Base-by-base conservation (phyloP, 2,329 filamentous ascomycete genomes). In the Triangularia verruculosa region DNA sequence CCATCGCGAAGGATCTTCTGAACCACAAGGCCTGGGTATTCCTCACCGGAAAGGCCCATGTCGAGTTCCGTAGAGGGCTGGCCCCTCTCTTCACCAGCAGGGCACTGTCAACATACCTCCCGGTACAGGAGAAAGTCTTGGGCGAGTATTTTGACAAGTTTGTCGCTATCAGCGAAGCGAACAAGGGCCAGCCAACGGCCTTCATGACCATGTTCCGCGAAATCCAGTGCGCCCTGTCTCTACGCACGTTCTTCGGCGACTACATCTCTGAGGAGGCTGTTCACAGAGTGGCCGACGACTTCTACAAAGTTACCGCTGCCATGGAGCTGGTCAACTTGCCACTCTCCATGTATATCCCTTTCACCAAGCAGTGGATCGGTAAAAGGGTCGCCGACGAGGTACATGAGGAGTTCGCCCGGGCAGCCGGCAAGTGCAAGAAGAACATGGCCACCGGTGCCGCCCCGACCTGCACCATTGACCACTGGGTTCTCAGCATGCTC, bases 301-400 rank as follows among this genome's bases (percentile, higher is more conserved):
- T 90, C 75, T 93, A 92, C 75, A 81, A 87, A 64, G 89, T 90
- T 70, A 93, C 90, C 4, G 90, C 87, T 22, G 90, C 91, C 0
- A 82, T 93, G 52, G 90, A 93, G 74, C 82, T 93, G 22, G 90
- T 93, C 78, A 93, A 93, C 76, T 86, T 93, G 71, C 90, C 90
- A 3, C 62, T 81, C 0, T 80, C 78, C 0, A 86, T 93, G 72
- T 91, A 92, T 70, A 75, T 93, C 13, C 90, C 90, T 0, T 91
- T 84, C 76, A 91, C 89, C 61, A 91, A 91, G 78, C 84, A 84
- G 3, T 93, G 90, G 89, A 85, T 86, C 62, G 90, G 90, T 54
- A 92, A 92, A 78, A 89, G 90, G 70, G 86, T 84, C 4, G 86
- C 90, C 28, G 88, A 92, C 70, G 87, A 87, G 75, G 88, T 92